Evolutionary conservation across 176 grass and related monocot species (phyloP).

Genomic region (Cymbopogon citratus): DNA sequence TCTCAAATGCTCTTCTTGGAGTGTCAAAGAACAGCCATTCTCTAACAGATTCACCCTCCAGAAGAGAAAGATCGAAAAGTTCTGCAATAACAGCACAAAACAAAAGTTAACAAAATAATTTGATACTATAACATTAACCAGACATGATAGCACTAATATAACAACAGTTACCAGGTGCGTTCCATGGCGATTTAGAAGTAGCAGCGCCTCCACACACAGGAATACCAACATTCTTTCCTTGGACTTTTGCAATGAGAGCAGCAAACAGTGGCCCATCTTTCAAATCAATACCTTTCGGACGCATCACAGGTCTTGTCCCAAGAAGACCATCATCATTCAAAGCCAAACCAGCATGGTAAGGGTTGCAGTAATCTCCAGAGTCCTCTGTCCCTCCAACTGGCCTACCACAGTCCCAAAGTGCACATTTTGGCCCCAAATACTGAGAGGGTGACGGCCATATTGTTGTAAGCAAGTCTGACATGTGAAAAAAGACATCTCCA

Average conservation of each 20-base stretch:
- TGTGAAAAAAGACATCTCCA: slow-evolving; percentile 46
- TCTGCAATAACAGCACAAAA: slow-evolving; percentile 49
- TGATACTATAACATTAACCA: not conserved
- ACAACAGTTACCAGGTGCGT: slow-evolving; percentile 62
- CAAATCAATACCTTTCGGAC: slow-evolving; percentile 82
- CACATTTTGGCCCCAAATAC: slow-evolving; percentile 85
- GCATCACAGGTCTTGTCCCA: slow-evolving; percentile 75
- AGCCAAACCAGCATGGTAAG: slow-evolving; percentile 71
- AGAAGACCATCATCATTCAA: slow-evolving; percentile 78
- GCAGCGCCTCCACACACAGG: slow-evolving; percentile 95
- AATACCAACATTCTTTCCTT: slow-evolving; percentile 81
- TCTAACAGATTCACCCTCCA: slow-evolving; percentile 86
- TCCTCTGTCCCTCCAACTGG: slow-evolving; percentile 59
- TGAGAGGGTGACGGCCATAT: slow-evolving; percentile 72
- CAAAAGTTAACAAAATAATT: slow-evolving; percentile 17
- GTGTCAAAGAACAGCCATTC: slow-evolving; percentile 98
- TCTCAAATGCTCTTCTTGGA: slow-evolving; percentile 91
- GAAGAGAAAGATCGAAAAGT: slow-evolving; percentile 77
- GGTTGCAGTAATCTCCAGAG: slow-evolving; percentile 70
- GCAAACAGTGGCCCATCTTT: slow-evolving; percentile 88
- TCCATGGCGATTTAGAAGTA: slow-evolving; percentile 93
- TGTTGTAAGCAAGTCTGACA: slow-evolving; percentile 67
- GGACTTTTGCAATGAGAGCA: slow-evolving; percentile 74
- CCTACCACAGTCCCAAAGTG: slow-evolving; percentile 81
- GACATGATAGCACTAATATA: not conserved